Conservation (phyloP, 1,139 yeast genomes). For the Geotrichum aggregatum region DNA sequence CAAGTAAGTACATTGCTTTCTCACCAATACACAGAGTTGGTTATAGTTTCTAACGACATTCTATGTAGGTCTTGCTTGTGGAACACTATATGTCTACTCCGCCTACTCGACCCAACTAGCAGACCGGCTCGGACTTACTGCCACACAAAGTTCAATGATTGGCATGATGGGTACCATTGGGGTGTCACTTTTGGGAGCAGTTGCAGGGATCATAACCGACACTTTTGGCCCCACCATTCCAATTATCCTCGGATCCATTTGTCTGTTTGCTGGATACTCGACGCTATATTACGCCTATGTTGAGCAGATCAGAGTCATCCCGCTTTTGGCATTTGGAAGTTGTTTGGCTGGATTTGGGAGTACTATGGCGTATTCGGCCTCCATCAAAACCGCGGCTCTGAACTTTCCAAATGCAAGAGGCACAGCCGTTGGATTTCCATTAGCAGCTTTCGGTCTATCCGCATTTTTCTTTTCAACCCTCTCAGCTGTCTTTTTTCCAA, state of each 20-base stretch:
- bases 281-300: slow-evolving; percentile 30
- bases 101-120: slow-evolving; percentile 63
- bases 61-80: slow-evolving; percentile 43
- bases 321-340: slow-evolving; percentile 31
- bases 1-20: not conserved
- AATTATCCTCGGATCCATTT: slow-evolving; percentile 35
- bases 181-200: slow-evolving; percentile 53
- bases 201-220: slow-evolving; percentile 58
- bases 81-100: slow-evolving; percentile 56
- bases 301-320: slow-evolving; percentile 25
- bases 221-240: slow-evolving; percentile 49
- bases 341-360: slow-evolving; percentile 36
- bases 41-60: not conserved
- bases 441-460: slow-evolving; percentile 39
- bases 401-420: slow-evolving; percentile 38
- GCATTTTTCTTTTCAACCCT: slow-evolving; percentile 36
- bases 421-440: slow-evolving; percentile 38
- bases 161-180: slow-evolving; percentile 58
- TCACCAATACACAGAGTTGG: not conserved
- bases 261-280: slow-evolving; percentile 31
- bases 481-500: slow-evolving; percentile 34
- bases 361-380: slow-evolving; percentile 35
- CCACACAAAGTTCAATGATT: slow-evolving; percentile 51
- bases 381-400: slow-evolving; percentile 38
- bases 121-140: slow-evolving; percentile 47